Conservation (phyloP, 1,284 basidiomycete genomes). For the Thecaphora thlaspeos region DNA sequence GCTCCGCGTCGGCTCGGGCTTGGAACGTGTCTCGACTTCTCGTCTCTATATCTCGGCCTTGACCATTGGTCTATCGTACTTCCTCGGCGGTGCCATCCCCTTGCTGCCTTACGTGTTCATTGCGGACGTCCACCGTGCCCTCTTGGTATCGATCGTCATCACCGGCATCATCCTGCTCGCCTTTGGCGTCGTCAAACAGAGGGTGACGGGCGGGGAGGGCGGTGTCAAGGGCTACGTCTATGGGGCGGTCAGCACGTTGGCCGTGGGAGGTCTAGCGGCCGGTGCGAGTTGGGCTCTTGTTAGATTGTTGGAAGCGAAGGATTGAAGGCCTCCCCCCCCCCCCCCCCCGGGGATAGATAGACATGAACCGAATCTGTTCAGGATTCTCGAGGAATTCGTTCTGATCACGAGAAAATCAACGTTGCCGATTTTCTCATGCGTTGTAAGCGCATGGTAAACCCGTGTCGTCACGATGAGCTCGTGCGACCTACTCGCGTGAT, state of each 20-base stretch:
- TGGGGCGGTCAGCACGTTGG: conserved; percentile 83
- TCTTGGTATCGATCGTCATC: conserved; percentile 39
- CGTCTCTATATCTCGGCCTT: conserved; percentile 43
- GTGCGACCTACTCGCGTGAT: too few species aligned
- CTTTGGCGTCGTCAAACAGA: conserved; percentile 50
- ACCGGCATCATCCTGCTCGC: conserved; percentile 45
- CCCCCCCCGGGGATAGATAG: too few species aligned
- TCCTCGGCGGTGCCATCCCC: conserved; percentile 47
- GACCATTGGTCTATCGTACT: conserved; percentile 46
- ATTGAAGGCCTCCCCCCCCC: too few species aligned
- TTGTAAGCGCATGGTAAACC: too few species aligned
- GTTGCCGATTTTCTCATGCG: too few species aligned
- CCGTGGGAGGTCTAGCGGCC: conserved; percentile 85
- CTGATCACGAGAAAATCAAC: too few species aligned
- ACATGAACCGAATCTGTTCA: too few species aligned
- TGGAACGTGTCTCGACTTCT: conserved; percentile 46
- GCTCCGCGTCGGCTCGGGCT: conserved; percentile 41
- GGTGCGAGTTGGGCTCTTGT: conserved; percentile 85
- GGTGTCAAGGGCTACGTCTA: conserved; percentile 63
- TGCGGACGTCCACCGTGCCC: conserved; percentile 25
- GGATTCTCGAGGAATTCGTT: too few species aligned
- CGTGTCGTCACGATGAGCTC: too few species aligned
- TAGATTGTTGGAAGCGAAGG: too few species aligned
- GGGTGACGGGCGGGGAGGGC: conserved; percentile 39
- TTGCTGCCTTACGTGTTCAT: conserved; percentile 51